Conservation (phyloP, 371 early-diverging fungal genomes). For the Rhizopus sp. region DNA sequence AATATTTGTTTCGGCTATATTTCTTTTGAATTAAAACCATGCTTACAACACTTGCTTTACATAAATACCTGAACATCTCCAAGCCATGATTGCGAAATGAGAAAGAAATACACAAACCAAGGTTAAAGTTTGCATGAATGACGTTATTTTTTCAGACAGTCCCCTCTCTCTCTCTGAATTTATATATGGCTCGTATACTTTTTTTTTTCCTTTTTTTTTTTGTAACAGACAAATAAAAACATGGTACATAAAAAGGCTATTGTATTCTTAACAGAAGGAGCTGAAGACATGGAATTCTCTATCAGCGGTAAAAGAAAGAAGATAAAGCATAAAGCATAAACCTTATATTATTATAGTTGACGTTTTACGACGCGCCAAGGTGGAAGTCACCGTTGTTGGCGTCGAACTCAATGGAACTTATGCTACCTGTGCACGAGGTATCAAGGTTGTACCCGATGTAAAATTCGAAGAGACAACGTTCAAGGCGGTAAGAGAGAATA, state of each 20-base stretch:
- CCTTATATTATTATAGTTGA: slow-evolving; percentile 55
- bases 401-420: slow-evolving; percentile 44
- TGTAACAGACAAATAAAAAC: neutral
- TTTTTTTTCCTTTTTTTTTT: neutral
- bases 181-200: neutral
- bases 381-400: slow-evolving; percentile 76
- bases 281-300: slow-evolving; percentile 90
- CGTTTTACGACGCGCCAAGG: slow-evolving; percentile 77
- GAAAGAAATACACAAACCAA: neutral
- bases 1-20: slow-evolving; percentile 29
- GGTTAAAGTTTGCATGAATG: neutral
- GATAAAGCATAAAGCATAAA: neutral
- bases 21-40: too few relatives aligned
- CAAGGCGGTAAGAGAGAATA: slow-evolving; percentile 6
- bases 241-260: slow-evolving; percentile 62
- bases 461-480: slow-evolving; percentile 26
- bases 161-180: too few relatives aligned
- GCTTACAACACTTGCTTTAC: too few relatives aligned
- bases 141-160: too few relatives aligned
- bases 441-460: slow-evolving; percentile 74
- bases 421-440: slow-evolving; percentile 70
- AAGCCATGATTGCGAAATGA: slow-evolving; percentile 30
- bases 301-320: slow-evolving; percentile 55
- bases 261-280: slow-evolving; percentile 81
- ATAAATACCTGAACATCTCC: slow-evolving; percentile 43